Percentiles rank a stretch among this genome's conserved stretches.
These are phyloP conservation scores for Emmonsiellopsis sp. DNA, from an alignment of 2,329 filamentous ascomycete genomes.

Conservation along the genomic window DNA sequence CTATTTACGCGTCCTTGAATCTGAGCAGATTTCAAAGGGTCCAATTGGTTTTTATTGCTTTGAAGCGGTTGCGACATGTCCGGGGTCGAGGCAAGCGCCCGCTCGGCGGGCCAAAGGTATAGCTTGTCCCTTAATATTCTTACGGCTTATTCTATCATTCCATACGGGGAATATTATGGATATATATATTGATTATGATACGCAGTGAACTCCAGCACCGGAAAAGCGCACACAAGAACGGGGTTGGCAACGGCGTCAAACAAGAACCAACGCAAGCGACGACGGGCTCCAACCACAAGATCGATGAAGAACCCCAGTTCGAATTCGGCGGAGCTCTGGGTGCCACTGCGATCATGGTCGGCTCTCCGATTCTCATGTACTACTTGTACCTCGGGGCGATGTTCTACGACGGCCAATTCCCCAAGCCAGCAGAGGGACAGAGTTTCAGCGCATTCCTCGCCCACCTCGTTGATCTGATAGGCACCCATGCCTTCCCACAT, in stretches of 20 bases:
- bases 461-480: slow-evolving; percentile 62
- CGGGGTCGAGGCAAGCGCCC: too few relatives aligned
- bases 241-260: neutral
- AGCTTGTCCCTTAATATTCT: too few relatives aligned
- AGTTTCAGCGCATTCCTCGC: slow-evolving; percentile 60
- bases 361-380: slow-evolving; percentile 90
- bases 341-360: slow-evolving; percentile 72
- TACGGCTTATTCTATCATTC: too few relatives aligned
- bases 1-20: too few relatives aligned
- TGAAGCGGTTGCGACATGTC: too few relatives aligned
- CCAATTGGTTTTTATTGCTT: too few relatives aligned
- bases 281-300: neutral
- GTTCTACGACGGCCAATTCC: slow-evolving; percentile 80
- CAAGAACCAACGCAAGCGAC: neutral
- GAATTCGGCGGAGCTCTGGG: slow-evolving; percentile 85
- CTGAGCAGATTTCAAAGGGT: too few relatives aligned
- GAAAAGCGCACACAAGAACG: neutral
- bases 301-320: slow-evolving; percentile 40
- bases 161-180: too few relatives aligned
- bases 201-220: neutral
- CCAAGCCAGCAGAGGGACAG: slow-evolving; percentile 56
- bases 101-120: too few relatives aligned
- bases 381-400: slow-evolving; percentile 97
- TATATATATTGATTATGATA: neutral
- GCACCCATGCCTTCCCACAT: slow-evolving; percentile 75